These are phyloP conservation scores for Metrosideros polymorpha DNA, from an alignment of 441 rosid species.

Conservation along the genomic window DNA sequence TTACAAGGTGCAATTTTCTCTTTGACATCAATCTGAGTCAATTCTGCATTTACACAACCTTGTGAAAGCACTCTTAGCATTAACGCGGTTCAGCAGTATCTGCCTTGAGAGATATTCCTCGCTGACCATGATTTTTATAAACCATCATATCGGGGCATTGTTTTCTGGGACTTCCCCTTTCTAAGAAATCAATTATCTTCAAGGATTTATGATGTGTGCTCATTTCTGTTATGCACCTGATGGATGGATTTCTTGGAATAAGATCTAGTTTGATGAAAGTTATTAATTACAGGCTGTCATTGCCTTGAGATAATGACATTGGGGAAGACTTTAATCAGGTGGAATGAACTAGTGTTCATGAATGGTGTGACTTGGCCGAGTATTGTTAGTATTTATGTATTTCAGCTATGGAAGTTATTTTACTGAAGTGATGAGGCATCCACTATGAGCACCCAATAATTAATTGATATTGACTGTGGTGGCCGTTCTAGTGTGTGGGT, in stretches of 20 bases:
- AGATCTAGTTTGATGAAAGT: background rate
- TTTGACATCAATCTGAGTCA: background rate
- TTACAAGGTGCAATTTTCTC: constrained; percentile 48
- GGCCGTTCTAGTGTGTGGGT: background rate
- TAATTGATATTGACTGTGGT: background rate
- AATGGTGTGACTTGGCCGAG: background rate
- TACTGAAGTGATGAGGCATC: background rate
- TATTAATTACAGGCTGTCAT: background rate
- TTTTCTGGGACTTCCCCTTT: background rate
- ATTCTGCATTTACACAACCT: background rate
- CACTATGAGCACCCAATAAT: background rate
- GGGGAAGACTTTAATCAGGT: background rate
- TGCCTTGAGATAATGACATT: background rate
- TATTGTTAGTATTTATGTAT: background rate
- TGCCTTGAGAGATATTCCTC: background rate
- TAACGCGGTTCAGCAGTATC: background rate
- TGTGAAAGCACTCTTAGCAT: background rate
- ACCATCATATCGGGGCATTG: background rate
- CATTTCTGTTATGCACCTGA: background rate
- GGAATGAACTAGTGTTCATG: background rate
- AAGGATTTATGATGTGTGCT: background rate
- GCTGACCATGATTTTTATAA: background rate
- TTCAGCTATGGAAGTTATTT: background rate
- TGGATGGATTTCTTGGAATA: background rate
- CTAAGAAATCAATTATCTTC: background rate